Evolutionary conservation across 805 yeast genomes (phyloP).

Genomic region (Candida adriatica): DNA sequence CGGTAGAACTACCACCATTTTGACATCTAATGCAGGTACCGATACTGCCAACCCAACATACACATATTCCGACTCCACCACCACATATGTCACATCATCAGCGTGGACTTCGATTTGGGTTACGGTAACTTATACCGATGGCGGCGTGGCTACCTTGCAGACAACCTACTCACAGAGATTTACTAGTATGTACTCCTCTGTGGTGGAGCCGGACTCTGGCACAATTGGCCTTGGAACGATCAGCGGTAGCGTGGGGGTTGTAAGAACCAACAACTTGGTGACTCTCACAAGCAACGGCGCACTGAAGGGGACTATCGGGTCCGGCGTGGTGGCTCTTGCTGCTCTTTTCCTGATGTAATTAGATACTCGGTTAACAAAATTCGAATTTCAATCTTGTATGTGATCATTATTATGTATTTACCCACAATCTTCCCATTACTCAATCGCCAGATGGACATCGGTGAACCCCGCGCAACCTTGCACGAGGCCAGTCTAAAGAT

Average conservation of each 20-base stretch:
- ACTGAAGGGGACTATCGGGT: conserved; percentile 7
- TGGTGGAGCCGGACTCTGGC: conserved; percentile 52
- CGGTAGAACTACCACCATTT: conserved; percentile 15
- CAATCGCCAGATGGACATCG: too few species aligned
- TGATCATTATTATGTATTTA: too few species aligned
- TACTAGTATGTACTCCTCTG: conserved; percentile 35
- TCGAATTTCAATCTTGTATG: too few species aligned
- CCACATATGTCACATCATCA: conserved; percentile 25
- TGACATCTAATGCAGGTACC: conserved; percentile 11
- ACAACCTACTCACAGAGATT: conserved; percentile 53
- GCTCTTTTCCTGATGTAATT: conserved; percentile 17
- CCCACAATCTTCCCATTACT: too few species aligned
- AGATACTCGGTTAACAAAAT: too few species aligned
- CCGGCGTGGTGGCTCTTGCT: conserved; percentile 13
- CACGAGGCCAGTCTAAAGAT: too few species aligned
- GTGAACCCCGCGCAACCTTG: too few species aligned
- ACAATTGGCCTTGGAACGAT: conserved; percentile 73
- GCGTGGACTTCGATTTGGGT: conserved; percentile 40
- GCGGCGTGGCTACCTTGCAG: conserved; percentile 38
- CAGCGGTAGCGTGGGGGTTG: conserved; percentile 60
- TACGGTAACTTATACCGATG: conserved; percentile 40
- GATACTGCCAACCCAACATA: conserved; percentile 20
- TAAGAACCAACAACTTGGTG: conserved; percentile 36
- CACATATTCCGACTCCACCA: conserved; percentile 24
- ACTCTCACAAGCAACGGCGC: conserved; percentile 28